phyloP scores from a whole-genome alignment of 176 grass and related monocot genomes.

The Bolboschoenus planiculmis region DNA sequence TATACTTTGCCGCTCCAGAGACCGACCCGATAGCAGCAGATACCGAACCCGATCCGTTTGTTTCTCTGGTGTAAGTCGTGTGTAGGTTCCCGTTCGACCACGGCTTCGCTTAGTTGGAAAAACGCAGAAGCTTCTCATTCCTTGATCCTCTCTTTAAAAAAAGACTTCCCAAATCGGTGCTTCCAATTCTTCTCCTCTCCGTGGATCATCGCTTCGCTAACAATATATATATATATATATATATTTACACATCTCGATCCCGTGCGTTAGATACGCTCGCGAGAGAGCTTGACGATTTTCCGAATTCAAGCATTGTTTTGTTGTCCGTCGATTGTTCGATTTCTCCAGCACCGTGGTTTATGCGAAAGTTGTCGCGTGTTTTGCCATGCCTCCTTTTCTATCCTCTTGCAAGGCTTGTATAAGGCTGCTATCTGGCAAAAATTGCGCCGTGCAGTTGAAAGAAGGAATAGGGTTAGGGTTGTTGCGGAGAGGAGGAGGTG shows the following conservation, averaged over 20 bases:
- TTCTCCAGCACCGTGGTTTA: neutral
- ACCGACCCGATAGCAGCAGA: too few relatives aligned
- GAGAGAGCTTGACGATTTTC: neutral
- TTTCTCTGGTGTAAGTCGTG: too few relatives aligned
- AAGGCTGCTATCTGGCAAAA: conserved; percentile 20
- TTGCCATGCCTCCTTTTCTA: conserved; percentile 41
- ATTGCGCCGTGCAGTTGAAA: conserved; percentile 38
- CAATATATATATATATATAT: too few relatives aligned
- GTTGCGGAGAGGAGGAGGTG: conserved; percentile 28
- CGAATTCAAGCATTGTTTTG: neutral
- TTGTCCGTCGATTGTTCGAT: neutral
- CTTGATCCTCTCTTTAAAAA: neutral
- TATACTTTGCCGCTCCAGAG: too few relatives aligned
- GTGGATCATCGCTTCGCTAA: neutral
- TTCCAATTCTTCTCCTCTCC: neutral
- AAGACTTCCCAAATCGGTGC: neutral
- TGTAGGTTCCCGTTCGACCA: neutral
- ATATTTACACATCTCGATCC: too few relatives aligned
- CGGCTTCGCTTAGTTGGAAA: neutral
- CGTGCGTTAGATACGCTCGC: neutral
- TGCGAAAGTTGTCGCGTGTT: neutral
- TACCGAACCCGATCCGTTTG: too few relatives aligned
- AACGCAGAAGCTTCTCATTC: neutral
- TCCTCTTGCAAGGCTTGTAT: conserved; percentile 31
- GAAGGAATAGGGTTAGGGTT: conserved; percentile 34